Evolutionary conservation across 2,329 filamentous ascomycete species (phyloP), one percentile per base, ranked within the genome.

Genomic region (Exophiala xenobiotica): DNA sequence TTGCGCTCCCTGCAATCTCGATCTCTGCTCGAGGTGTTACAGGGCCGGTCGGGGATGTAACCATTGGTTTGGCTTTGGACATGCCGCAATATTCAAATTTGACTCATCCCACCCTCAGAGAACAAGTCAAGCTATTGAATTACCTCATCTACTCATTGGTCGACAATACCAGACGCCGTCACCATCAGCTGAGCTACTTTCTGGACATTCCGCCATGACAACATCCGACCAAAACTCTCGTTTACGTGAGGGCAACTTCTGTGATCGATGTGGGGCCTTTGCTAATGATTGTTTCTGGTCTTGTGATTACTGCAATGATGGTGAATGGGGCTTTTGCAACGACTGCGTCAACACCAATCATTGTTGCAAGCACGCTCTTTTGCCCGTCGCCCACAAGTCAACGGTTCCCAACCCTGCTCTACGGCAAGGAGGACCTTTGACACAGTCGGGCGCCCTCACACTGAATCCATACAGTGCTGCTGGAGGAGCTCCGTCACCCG

Each of bases 301-400:
- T 56, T 97, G 92, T 67, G 82, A 87, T 53, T 68, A 78, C 20
- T 97, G 92, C 71, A 96, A 96, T 62, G 84, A 93, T 56, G 92
- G 90, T 4, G 91, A 95, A 64, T 97, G 91, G 91, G 92, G 92
- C 0, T 96, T 89, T 66, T 97, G 92, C 70, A 90, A 91, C 62
- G 74, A 78, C 54, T 97, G 92, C 60, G 89, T 96, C 23, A 91
- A 92, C 53, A 83, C 86, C 67, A 90, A 89, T 12, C 78, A 79
- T 53, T 87, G 84, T 53, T 97, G 92, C 69, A 87, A 85, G 0
- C 92, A 97, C 64, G 78, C 87, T 5, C 76, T 97, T 0, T 74
- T 95, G 0, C 89, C 91, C 0, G 74, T 95, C 38, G 81, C 84
- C 1, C 86, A 90, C 59, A 73, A 74, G 59, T 65, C 71, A 58